Conservation (phyloP, 2,329 filamentous ascomycete species). For the Lachnellula willkommii region DNA sequence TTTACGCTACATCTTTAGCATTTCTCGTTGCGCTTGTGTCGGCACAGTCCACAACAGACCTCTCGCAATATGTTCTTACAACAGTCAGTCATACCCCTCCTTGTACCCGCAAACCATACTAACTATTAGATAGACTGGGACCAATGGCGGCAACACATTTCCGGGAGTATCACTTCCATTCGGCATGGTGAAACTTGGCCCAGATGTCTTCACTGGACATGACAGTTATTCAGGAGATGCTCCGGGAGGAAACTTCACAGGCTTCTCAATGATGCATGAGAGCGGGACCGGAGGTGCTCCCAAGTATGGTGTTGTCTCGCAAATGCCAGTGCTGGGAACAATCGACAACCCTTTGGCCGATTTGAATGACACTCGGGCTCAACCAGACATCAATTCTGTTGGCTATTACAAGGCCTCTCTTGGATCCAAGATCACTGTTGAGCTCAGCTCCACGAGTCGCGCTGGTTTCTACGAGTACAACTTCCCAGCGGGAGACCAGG, state of each 20-base stretch:
- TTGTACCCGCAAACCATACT: not conserved
- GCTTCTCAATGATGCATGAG: constrained; percentile 60
- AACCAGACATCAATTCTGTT: constrained; percentile 46
- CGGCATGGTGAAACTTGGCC: constrained; percentile 19
- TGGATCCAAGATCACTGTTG: constrained; percentile 49
- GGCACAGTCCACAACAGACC: constrained; percentile 9
- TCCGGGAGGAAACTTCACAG: constrained; percentile 46
- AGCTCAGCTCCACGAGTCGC: constrained; percentile 51
- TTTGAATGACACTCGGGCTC: constrained; percentile 48
- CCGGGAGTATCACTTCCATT: constrained; percentile 19
- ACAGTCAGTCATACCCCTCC: constrained; percentile 7
- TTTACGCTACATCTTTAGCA: not conserved
- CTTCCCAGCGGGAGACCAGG: constrained; percentile 41
- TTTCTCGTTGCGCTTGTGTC: not conserved
- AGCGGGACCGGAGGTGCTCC: constrained; percentile 63
- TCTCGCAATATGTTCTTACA: constrained; percentile 20
- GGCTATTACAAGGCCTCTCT: constrained; percentile 57
- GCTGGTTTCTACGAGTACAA: constrained; percentile 55
- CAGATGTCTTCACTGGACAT: constrained; percentile 14
- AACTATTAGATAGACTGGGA: constrained; percentile 7
- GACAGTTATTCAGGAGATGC: constrained; percentile 50
- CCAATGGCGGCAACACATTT: constrained; percentile 19
- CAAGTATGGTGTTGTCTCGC: constrained; percentile 61
- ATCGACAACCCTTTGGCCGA: constrained; percentile 50
- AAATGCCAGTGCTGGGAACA: constrained; percentile 48